A percentile compares a stretch with the other conserved stretches of the same genome.
Conservation (phyloP, 352 stramenopile species). For the Pythium dissimile region DNA sequence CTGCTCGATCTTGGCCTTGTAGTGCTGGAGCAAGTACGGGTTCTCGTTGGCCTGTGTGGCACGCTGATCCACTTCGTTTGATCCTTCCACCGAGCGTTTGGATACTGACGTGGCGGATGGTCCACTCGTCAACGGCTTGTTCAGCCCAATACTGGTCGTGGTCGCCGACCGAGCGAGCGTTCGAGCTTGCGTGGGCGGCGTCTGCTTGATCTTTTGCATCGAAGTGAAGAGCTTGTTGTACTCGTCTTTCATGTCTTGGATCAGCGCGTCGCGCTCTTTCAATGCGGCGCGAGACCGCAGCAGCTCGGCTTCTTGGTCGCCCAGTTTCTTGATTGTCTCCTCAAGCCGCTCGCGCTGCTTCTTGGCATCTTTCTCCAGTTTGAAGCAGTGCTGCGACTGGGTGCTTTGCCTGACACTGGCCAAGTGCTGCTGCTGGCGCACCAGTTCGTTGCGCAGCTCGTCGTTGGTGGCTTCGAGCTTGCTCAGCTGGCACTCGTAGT, state of each 20-base stretch:
- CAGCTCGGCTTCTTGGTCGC: conserved; percentile 46
- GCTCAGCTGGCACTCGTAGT: conserved; percentile 48
- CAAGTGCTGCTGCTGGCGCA: conserved; percentile 56
- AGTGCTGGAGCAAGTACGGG: conserved; percentile 63
- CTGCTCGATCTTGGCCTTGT: conserved; percentile 46
- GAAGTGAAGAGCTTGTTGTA: conserved; percentile 69
- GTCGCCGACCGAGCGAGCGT: background rate
- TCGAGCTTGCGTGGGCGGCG: background rate
- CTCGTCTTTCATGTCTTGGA: conserved; percentile 63
- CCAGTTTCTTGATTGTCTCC: conserved; percentile 25
- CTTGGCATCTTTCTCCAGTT: conserved; percentile 52
- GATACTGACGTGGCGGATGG: background rate
- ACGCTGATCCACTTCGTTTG: background rate
- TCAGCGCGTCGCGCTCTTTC: conserved; percentile 48
- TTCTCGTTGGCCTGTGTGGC: conserved; percentile 42
- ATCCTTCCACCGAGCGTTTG: no score
- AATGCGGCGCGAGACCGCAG: conserved; percentile 42
- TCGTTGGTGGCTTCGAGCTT: conserved; percentile 39
- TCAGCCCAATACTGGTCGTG: conserved; percentile 1
- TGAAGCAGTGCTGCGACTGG: conserved; percentile 40
- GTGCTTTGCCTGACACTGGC: conserved; percentile 44
- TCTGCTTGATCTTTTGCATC: conserved; percentile 63
- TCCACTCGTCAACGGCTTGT: background rate
- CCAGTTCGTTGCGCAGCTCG: conserved; percentile 34
- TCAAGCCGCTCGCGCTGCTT: conserved; percentile 26